These are phyloP conservation scores for Wickerhamomyces xylosicus DNA, from an alignment of 805 yeast species.

Conservation along the genomic window DNA sequence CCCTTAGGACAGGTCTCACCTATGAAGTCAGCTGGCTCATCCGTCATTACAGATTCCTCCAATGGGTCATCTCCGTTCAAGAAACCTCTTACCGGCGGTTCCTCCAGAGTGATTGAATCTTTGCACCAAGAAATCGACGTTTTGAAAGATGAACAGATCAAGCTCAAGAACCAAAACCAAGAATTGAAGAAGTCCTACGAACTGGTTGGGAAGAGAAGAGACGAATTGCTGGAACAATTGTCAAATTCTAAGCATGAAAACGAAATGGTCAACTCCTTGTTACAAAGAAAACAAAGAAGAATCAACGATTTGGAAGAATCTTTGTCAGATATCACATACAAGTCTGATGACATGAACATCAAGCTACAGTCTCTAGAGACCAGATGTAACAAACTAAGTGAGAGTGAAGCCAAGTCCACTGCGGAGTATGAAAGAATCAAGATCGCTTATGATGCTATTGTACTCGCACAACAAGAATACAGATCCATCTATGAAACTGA, in stretches of 20 bases:
- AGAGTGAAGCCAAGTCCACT: conserved; percentile 30
- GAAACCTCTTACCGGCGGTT: conserved; percentile 1
- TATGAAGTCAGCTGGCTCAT: neutral
- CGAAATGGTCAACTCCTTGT: conserved; percentile 58
- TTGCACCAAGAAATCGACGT: conserved; percentile 41
- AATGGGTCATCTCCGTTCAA: conserved; percentile 1
- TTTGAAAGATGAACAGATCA: conserved; percentile 29
- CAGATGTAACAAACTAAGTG: conserved; percentile 37
- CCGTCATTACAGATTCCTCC: neutral
- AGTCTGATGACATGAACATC: conserved; percentile 37
- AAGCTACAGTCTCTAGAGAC: conserved; percentile 40
- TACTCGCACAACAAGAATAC: conserved; percentile 41
- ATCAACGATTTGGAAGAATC: conserved; percentile 56
- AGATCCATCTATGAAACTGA: conserved; percentile 37
- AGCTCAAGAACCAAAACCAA: conserved; percentile 35
- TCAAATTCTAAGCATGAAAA: conserved; percentile 70
- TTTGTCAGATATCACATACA: conserved; percentile 34
- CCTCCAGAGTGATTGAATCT: conserved; percentile 27
- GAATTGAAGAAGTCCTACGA: conserved; percentile 45
- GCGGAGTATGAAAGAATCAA: conserved; percentile 48
- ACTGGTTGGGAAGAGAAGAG: conserved; percentile 36
- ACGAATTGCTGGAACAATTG: conserved; percentile 48
- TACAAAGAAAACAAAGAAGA: conserved; percentile 62
- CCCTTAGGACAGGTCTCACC: neutral
- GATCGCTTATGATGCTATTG: conserved; percentile 47